These are phyloP conservation scores for Calonectria hawksworthii DNA, from an alignment of 2,329 filamentous ascomycete species.

Conservation along the genomic window DNA sequence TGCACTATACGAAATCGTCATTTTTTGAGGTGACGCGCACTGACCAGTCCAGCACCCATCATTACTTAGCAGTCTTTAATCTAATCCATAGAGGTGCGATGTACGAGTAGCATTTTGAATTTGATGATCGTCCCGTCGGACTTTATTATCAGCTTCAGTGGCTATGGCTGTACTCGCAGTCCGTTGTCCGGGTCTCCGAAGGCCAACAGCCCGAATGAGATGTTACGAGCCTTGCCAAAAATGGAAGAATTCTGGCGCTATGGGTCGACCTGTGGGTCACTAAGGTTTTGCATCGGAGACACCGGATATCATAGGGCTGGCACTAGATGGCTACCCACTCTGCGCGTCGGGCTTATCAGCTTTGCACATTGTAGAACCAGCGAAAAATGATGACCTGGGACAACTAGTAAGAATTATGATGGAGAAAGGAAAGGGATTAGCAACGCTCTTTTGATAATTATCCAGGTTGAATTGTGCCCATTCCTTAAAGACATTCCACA, in stretches of 20 bases:
- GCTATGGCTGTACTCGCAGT: too few relatives aligned
- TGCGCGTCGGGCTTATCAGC: too few relatives aligned
- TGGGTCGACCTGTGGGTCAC: background rate
- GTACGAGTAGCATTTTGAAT: background rate
- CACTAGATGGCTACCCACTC: background rate
- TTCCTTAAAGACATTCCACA: background rate
- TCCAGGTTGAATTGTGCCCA: too few relatives aligned
- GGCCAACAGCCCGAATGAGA: too few relatives aligned
- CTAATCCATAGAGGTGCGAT: background rate
- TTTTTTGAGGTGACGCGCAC: background rate
- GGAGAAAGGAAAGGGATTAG: too few relatives aligned
- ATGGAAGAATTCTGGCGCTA: background rate
- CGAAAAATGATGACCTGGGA: too few relatives aligned
- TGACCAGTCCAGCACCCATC: background rate
- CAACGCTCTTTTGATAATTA: too few relatives aligned
- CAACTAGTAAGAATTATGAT: too few relatives aligned
- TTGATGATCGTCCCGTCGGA: background rate
- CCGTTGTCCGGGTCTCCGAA: too few relatives aligned
- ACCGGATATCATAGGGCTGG: background rate
- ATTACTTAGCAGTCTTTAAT: background rate
- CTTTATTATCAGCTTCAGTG: background rate
- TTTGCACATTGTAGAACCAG: too few relatives aligned
- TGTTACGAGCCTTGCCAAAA: background rate
- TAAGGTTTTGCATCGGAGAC: background rate
- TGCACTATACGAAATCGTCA: background rate